phyloP scores from a whole-genome alignment of 768 basidiomycete genomes.

The Cystobasidium tubakii region DNA sequence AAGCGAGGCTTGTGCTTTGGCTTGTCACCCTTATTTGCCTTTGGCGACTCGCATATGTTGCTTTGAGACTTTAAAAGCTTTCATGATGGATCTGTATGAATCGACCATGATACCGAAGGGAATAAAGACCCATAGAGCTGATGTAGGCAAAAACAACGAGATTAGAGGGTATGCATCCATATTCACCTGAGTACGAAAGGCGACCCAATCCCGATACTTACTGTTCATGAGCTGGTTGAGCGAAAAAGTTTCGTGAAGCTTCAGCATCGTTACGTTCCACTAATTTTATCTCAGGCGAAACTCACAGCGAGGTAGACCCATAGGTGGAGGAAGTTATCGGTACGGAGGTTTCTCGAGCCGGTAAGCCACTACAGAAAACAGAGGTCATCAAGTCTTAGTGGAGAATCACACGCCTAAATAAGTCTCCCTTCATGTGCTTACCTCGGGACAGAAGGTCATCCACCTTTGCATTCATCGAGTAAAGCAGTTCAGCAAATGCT shows the following conservation, averaged over 20 bases:
- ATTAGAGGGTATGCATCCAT: too few relatives aligned
- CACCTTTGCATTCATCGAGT: background rate
- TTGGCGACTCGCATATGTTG: background rate
- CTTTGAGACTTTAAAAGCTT: conserved; percentile 25
- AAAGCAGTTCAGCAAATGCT: conserved; percentile 5
- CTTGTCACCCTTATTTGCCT: background rate
- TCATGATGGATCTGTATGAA: conserved; percentile 29
- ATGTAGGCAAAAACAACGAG: too few relatives aligned
- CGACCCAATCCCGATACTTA: background rate
- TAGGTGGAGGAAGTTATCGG: conserved; percentile 34
- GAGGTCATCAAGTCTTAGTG: too few relatives aligned
- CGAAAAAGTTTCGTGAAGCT: too few relatives aligned
- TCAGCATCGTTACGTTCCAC: background rate
- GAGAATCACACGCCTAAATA: too few relatives aligned
- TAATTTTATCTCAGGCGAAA: background rate
- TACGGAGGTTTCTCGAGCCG: conserved; percentile 24
- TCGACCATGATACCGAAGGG: conserved; percentile 35
- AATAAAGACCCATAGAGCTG: conserved; percentile 35
- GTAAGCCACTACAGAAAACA: conserved; percentile 24
- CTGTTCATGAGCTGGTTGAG: conserved; percentile 32
- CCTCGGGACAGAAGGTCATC: conserved; percentile 36
- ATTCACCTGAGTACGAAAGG: too few relatives aligned
- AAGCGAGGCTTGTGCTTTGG: too few relatives aligned
- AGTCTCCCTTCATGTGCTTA: too few relatives aligned
- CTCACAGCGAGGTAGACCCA: conserved; percentile 30